Evolutionary conservation across 768 basidiomycete genomes (phyloP), one percentile per base, ranked within the genome.

Genomic region (Naematelia encephala): DNA sequence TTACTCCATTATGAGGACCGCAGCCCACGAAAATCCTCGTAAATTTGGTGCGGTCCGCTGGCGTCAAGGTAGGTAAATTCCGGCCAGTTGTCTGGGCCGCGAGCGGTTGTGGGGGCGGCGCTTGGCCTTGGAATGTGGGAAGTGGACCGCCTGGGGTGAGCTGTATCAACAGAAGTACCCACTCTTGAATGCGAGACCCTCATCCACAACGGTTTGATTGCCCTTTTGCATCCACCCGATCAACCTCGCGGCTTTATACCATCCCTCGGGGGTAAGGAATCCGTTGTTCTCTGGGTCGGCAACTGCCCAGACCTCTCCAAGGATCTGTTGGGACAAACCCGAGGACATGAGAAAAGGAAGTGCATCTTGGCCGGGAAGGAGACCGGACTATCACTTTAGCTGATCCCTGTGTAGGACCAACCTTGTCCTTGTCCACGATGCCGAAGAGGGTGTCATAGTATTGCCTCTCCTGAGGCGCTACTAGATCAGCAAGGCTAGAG

Each of bases 211-310:
- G 61, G 82, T 82, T 73, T 88, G 44, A 19, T 87, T 63, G 86
- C 74, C 91, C 67, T 86, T 86, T 81, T 98, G 96, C 2, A 91
- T 89, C 82, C 89, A 89, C 3, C 89, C 91, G 61, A 99, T 91
- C 51, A 98, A 82, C 57, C 96, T 83, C n/a, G 94, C 81, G 25
- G 90, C 92, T 60, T 88, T 81, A 16, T 90, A 86, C 67, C 91
- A 89, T 45, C 89, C 89, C 72, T 90, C 92, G 64, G 84, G 85
- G 11, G 91, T 87, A 54, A 99, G 83, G 80, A 87, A 91, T 1
- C 96, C 96, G 61, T 89, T 89, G 81, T 97, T 93, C 28, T 92
- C 87, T 56, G 88, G 86, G 80, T 99, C 96, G 51, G 91, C 87
- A 59, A 98, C 80, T 59, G 81, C 84, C 94, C 96, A 99, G 63